Evolutionary conservation across 164 flowering plant species (phyloP), one percentile per base, ranked within the genome.

Genomic region (Tetrastigma voinierianum): DNA sequence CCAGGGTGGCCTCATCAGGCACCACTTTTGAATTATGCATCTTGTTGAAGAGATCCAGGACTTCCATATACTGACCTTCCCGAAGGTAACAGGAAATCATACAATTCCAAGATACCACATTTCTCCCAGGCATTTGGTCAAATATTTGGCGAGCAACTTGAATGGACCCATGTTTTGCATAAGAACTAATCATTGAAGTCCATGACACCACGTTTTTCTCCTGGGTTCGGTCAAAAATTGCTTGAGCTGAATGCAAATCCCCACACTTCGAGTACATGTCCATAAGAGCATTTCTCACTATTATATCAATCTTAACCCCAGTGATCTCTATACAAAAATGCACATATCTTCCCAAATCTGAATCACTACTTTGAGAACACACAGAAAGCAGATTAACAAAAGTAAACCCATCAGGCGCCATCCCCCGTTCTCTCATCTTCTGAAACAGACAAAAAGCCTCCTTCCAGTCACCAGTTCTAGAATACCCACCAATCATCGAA

Each of bases 181-280:
- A 86, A 9, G 85, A 86, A 62, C 32, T 67, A 32, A 82, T 58
- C 81, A 86, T 80, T 25, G 83, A 71, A 53, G 88, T 86, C 85
- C 86, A 80, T 2, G 90, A 84, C 60, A 86, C 82, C 24, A 86
- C 81, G 69, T 78, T 79, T 56, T 59, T 82, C 10, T 80, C 62
- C 11, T 59, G 61, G 74, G 81, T 83, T 46, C 64, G 54, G 43
- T 74, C 66, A 64, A 83, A 86, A 19, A 77, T n/a, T 6, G 46
- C 19, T 64, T 65, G 21, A 15, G 84, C 83, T 10, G 68, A 55
- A 15, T 25, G 49, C 78, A 82, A 61, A 44, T 70, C 16, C 64
- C 87, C 84, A 67, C 84, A 78, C 59, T 82, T 85, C 0, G 73
- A 84, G 69, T 86, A 84, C 82, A 84, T 74, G 71, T 82, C 86